A percentile compares a stretch with the other conserved stretches of the same genome.
Evolutionary conservation across 2,329 filamentous ascomycete genomes (phyloP).

Genomic region (Mycogone perniciosa): DNA sequence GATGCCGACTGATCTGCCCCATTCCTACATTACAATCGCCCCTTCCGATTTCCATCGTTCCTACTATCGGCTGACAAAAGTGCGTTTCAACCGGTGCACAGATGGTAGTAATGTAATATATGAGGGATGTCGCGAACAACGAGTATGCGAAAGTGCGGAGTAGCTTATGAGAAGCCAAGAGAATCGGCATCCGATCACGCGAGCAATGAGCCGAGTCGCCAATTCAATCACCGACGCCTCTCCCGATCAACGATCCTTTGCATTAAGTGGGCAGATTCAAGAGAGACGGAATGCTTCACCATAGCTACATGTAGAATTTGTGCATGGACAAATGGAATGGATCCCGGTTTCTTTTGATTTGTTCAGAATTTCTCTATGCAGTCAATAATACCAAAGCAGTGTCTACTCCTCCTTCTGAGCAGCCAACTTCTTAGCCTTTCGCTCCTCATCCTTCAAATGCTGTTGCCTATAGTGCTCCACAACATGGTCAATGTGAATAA

Average conservation of each 20-base stretch:
- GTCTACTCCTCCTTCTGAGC: slow-evolving; percentile 27
- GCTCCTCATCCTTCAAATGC: slow-evolving; percentile 49
- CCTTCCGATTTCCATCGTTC: background rate
- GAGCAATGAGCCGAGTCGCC: too few species aligned
- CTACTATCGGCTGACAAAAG: background rate
- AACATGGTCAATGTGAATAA: slow-evolving; percentile 48
- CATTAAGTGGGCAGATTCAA: too few species aligned
- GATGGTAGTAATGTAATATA: too few species aligned
- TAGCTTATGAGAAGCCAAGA: too few species aligned
- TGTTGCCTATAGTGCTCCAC: slow-evolving; percentile 52
- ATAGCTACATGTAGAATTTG: background rate
- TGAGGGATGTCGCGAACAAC: too few species aligned
- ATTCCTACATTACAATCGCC: background rate
- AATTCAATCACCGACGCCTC: too few species aligned
- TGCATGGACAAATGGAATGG: background rate
- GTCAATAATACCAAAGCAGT: slow-evolving; percentile 5
- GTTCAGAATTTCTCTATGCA: slow-evolving; percentile 5
- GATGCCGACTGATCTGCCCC: background rate
- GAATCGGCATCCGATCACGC: too few species aligned
- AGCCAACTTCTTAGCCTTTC: slow-evolving; percentile 45
- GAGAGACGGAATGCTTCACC: background rate
- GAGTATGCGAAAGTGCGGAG: too few species aligned
- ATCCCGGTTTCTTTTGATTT: background rate
- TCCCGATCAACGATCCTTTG: too few species aligned
- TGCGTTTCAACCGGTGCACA: too few species aligned